Evolutionary conservation across 1,139 yeast genomes (phyloP).

Genomic region (Kurtzmaniella quercitrusa): DNA sequence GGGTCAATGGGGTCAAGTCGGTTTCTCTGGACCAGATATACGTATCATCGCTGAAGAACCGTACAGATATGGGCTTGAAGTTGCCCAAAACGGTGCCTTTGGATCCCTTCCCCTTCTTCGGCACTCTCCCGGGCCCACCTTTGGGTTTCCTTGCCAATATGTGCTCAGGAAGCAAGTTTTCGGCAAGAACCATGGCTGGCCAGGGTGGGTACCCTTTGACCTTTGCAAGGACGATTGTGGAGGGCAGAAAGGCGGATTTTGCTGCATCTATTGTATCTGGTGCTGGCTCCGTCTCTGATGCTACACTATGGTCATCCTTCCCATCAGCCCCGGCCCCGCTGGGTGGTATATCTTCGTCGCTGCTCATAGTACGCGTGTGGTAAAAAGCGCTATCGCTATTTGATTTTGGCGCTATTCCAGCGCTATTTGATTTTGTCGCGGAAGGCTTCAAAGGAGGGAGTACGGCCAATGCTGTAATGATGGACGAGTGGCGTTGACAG

Average conservation of each 20-base stretch:
- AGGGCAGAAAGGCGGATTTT: conserved; percentile 12
- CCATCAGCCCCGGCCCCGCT: too few species aligned
- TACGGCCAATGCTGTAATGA: too few species aligned
- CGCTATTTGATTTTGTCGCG: too few species aligned
- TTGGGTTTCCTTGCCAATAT: conserved; percentile 48
- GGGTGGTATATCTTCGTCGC: too few species aligned
- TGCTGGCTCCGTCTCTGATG: too few species aligned
- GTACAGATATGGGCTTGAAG: conserved; percentile 35
- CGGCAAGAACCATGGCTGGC: conserved; percentile 77
- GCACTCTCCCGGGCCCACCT: not conserved
- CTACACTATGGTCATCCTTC: too few species aligned
- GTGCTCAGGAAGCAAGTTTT: conserved; percentile 49
- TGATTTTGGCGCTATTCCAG: too few species aligned
- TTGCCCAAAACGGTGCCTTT: conserved; percentile 8
- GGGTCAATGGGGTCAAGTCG: conserved; percentile 34
- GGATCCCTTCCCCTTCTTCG: conserved; percentile 12
- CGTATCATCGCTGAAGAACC: conserved; percentile 64
- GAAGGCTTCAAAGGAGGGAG: too few species aligned
- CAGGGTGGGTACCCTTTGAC: conserved; percentile 78
- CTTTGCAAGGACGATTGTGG: conserved; percentile 60
- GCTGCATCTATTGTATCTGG: not conserved
- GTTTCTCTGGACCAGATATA: conserved; percentile 54
- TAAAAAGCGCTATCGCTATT: too few species aligned
- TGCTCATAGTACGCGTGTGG: too few species aligned
- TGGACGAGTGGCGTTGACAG: too few species aligned